Percentiles rank a stretch among this genome's conserved stretches.
phyloP scores from a whole-genome alignment of 495 filamentous ascomycete species.

The Podospora pseudoanserina region DNA sequence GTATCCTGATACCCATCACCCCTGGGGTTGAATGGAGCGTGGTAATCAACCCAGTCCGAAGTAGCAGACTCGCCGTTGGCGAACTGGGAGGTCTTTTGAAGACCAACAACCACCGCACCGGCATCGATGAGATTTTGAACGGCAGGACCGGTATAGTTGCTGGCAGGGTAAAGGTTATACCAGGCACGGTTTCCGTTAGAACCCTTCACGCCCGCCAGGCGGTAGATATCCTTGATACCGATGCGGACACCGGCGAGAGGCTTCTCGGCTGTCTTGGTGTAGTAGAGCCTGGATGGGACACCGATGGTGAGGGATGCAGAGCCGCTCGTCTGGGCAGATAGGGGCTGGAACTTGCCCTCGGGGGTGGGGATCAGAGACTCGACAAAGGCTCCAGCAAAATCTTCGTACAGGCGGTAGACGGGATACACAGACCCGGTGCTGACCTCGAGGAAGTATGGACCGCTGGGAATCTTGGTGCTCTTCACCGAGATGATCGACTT shows the following conservation, averaged over 20 bases:
- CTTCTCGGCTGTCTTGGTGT: slow-evolving; percentile 36
- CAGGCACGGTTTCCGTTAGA: slow-evolving; percentile 55
- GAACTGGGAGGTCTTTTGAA: slow-evolving; percentile 58
- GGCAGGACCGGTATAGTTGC: slow-evolving; percentile 42
- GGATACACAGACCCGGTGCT: slow-evolving; percentile 37
- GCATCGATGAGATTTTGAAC: slow-evolving; percentile 57
- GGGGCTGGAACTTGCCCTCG: slow-evolving; percentile 35
- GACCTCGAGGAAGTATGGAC: slow-evolving; percentile 48
- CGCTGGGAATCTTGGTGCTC: slow-evolving; percentile 34
- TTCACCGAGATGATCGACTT: slow-evolving; percentile 23
- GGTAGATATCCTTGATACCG: slow-evolving; percentile 61
- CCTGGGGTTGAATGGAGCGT: slow-evolving; percentile 54
- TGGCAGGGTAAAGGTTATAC: slow-evolving; percentile 50
- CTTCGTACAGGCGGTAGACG: slow-evolving; percentile 43
- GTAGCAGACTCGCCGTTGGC: slow-evolving; percentile 55
- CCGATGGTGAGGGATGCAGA: slow-evolving; percentile 27
- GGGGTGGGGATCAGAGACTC: slow-evolving; percentile 35
- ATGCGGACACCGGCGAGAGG: slow-evolving; percentile 52
- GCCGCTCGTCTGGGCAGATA: slow-evolving; percentile 37
- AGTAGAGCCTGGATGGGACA: slow-evolving; percentile 56
- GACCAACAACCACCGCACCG: slow-evolving; percentile 58
- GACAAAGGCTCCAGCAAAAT: slow-evolving; percentile 40
- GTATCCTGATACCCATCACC: slow-evolving; percentile 56
- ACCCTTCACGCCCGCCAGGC: slow-evolving; percentile 52
- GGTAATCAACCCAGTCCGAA: slow-evolving; percentile 52